phyloP scores from a whole-genome alignment of 2,329 filamentous ascomycete genomes.

The Cytospora paraplurivora region DNA sequence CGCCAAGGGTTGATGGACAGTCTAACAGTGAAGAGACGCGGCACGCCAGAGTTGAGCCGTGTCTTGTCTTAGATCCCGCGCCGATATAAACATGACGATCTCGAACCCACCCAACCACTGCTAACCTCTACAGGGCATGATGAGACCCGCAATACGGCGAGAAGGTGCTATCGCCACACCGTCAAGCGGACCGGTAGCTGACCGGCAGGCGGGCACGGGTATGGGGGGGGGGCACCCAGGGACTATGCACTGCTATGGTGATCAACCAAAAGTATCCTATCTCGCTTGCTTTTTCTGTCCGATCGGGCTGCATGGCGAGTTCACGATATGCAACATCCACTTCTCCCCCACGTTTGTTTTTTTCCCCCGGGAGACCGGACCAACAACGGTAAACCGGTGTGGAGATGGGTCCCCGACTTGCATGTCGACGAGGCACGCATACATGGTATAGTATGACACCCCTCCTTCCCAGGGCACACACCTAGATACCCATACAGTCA shows the following conservation, averaged over 20 bases:
- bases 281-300: slow-evolving; percentile 10
- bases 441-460: background rate
- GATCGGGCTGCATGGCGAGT: slow-evolving; percentile 14
- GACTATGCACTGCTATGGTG: background rate
- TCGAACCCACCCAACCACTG: background rate
- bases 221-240: too few species aligned
- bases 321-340: background rate
- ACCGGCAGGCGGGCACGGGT: too few species aligned
- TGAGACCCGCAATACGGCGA: too few species aligned
- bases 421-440: background rate
- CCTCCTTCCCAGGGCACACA: too few species aligned
- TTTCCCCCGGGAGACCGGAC: background rate
- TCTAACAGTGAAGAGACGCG: background rate
- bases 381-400: background rate
- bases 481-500: too few species aligned
- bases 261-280: background rate
- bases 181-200: too few species aligned
- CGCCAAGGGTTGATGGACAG: background rate
- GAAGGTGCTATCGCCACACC: too few species aligned
- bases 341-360: background rate
- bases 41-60: background rate
- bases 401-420: background rate
- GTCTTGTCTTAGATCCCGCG: background rate
- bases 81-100: background rate
- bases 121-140: too few species aligned